Percentiles rank a stretch among this genome's conserved stretches.
These are phyloP conservation scores for Diplodia mutila DNA, from an alignment of 2,329 filamentous ascomycete species.

Conservation along the genomic window DNA sequence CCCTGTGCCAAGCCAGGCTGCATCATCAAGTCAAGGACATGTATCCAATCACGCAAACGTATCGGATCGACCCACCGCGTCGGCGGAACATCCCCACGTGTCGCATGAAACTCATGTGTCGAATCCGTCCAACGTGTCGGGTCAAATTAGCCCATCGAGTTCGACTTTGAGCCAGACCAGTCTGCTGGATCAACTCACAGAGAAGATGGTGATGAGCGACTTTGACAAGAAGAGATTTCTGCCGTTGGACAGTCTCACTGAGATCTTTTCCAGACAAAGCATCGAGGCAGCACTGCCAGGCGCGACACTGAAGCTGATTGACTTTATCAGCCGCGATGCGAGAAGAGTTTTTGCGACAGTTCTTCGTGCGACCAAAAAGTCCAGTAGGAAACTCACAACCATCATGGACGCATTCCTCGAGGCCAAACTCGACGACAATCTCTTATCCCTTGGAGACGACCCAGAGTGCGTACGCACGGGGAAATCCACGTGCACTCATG, in stretches of 20 bases:
- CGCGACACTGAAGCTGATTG: not conserved
- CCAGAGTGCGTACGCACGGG: not conserved
- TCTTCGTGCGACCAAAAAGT: not conserved
- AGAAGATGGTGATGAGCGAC: not conserved
- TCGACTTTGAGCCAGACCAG: too few species aligned
- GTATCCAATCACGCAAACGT: too few species aligned
- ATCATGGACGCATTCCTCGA: not conserved
- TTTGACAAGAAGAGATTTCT: not conserved
- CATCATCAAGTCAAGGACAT: too few species aligned
- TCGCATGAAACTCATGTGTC: too few species aligned
- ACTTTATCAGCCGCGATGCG: not conserved
- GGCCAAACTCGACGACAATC: not conserved
- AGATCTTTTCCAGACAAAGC: not conserved
- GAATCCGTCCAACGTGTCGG: not conserved
- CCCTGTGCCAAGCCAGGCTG: too few species aligned
- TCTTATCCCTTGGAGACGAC: not conserved
- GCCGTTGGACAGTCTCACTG: not conserved
- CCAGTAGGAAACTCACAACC: not conserved
- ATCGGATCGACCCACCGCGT: too few species aligned
- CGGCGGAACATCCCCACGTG: too few species aligned
- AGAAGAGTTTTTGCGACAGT: not conserved
- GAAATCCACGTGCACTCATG: not conserved
- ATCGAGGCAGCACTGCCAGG: not conserved
- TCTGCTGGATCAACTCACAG: not conserved
- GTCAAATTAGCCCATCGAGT: not conserved